A percentile compares a stretch with the other conserved stretches of the same genome.
Conservation (phyloP, 129 eudicot species). For the Daucus carota region DH1_v3.0 NC_030381.2:32681501-32682000, state of each 20-base stretch:
- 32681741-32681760: conserved; percentile 18
- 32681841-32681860: conserved; percentile 1
- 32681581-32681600: conserved; percentile 43
- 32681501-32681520: conserved; percentile 37
- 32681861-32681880: conserved; percentile 13
- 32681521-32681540: conserved; percentile 26
- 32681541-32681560: conserved; percentile 48
- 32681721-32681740: conserved; percentile 27
- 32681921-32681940: not conserved
- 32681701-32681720: conserved; percentile 49
- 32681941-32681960: conserved; percentile 9
- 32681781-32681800: conserved; percentile 23
- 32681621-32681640: conserved; percentile 23
- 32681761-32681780: conserved; percentile 52
- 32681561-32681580: conserved; percentile 25
- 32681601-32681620: conserved; percentile 39
- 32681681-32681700: conserved; percentile 16
- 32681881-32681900: conserved; percentile 22
- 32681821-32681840: conserved; percentile 47
- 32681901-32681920: not conserved
- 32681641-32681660: conserved; percentile 20
- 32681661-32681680: conserved; percentile 46
- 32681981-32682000: not conserved
- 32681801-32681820: conserved; percentile 24
- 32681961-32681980: conserved; percentile 5